These are phyloP conservation scores for Moniliophthora roreri DNA, from an alignment of 1,284 basidiomycete species.

Conservation along the genomic window DNA sequence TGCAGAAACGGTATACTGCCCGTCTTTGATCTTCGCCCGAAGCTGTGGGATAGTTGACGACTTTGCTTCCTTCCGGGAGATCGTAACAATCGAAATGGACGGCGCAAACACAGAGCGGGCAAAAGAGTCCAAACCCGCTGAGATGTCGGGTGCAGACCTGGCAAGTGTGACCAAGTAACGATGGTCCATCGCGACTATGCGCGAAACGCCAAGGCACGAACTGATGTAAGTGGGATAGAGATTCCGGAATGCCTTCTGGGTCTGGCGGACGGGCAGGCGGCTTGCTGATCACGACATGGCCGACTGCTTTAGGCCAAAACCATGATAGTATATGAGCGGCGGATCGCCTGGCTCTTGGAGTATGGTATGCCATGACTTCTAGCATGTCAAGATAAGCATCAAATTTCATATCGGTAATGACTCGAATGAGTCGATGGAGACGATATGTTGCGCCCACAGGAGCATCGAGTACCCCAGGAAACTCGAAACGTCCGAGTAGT, in stretches of 20 bases:
- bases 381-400: slow-evolving; percentile 72
- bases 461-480: slow-evolving; percentile 29
- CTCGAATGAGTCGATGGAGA: slow-evolving; percentile 56
- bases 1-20: slow-evolving; percentile 62
- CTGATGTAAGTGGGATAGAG: slow-evolving; percentile 53
- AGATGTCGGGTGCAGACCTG: slow-evolving; percentile 51
- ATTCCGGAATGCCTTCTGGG: slow-evolving; percentile 13
- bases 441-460: slow-evolving; percentile 44
- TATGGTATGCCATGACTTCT: slow-evolving; percentile 67
- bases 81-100: slow-evolving; percentile 78
- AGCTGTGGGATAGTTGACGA: slow-evolving; percentile 50
- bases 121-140: slow-evolving; percentile 61
- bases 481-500: slow-evolving; percentile 55
- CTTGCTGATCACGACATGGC: slow-evolving; percentile 60
- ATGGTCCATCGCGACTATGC: slow-evolving; percentile 29
- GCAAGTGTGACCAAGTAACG: slow-evolving; percentile 44
- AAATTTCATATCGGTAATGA: slow-evolving; percentile 59
- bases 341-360: slow-evolving; percentile 47
- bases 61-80: slow-evolving; percentile 58
- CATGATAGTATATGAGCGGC: slow-evolving; percentile 58
- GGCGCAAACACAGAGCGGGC: slow-evolving; percentile 61
- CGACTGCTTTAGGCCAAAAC: slow-evolving; percentile 67
- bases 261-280: slow-evolving; percentile 41
- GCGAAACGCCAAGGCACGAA: slow-evolving; percentile 68
- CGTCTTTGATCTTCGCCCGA: slow-evolving; percentile 48